A percentile compares a stretch with the other conserved stretches of the same genome.
Conservation (phyloP, 495 filamentous ascomycete genomes). For the Neurospora intermedia region DNA sequence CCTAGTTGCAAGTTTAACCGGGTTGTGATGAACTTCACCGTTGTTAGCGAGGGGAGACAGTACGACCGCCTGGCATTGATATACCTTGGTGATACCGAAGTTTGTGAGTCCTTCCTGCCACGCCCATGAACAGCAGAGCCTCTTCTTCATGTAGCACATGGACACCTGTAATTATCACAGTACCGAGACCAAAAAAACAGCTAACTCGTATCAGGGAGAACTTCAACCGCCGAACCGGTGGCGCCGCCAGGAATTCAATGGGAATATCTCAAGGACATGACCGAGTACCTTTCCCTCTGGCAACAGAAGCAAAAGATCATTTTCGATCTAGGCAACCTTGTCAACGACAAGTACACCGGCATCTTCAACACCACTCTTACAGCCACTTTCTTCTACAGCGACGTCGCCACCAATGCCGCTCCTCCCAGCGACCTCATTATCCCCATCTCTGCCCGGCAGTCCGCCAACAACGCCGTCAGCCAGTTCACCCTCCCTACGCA, state of each 20-base stretch:
- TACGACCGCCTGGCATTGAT: conserved; percentile 73
- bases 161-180: too few species aligned
- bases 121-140: neutral
- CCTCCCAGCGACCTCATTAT: conserved; percentile 57
- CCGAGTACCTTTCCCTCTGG: conserved; percentile 60
- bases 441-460: conserved; percentile 58
- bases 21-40: conserved; percentile 72
- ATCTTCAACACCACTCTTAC: conserved; percentile 73
- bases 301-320: conserved; percentile 59
- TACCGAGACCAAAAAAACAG: neutral
- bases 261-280: conserved; percentile 81
- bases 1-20: conserved; percentile 65
- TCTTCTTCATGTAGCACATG: neutral
- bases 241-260: conserved; percentile 50
- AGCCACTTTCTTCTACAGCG: conserved; percentile 57
- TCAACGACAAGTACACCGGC: conserved; percentile 68
- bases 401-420: conserved; percentile 25
- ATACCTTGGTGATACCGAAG: conserved; percentile 71
- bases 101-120: conserved; percentile 38
- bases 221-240: conserved; percentile 78
- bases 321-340: conserved; percentile 72
- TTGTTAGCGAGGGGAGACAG: conserved; percentile 62
- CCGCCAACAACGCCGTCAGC: conserved; percentile 44
- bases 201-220: conserved; percentile 34
- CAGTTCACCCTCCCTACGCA: conserved; percentile 59